Evolutionary conservation across 129 eudicot species (phyloP).

Genomic region (Arctium lappa): DNA sequence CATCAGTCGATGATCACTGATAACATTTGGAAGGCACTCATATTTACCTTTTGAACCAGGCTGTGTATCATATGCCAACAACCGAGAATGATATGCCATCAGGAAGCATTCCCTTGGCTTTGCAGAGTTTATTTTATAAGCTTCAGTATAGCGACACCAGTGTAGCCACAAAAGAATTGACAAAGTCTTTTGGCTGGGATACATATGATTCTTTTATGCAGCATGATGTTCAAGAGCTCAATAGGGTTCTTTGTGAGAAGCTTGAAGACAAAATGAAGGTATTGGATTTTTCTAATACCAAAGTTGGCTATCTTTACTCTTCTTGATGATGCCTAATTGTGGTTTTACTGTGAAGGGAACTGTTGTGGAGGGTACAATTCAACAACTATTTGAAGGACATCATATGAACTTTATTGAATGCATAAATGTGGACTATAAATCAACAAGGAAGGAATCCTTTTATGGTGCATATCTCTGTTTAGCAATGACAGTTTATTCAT

Average conservation of each 20-base stretch:
- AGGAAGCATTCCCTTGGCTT: conserved; percentile 92
- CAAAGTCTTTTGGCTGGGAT: conserved; percentile 98
- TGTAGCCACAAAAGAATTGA: conserved; percentile 95
- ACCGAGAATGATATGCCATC: conserved; percentile 93
- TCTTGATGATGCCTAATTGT: not conserved
- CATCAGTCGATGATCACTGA: not conserved
- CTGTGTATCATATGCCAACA: conserved; percentile 99
- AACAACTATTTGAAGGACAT: conserved; percentile 91
- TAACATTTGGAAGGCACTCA: conserved; percentile 13
- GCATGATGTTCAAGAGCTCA: conserved; percentile 98
- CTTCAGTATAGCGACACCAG: conserved; percentile 89
- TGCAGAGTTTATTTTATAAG: conserved; percentile 91
- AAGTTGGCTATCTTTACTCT: not conserved
- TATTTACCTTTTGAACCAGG: conserved; percentile 40
- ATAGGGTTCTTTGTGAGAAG: conserved; percentile 96
- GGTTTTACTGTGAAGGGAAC: conserved; percentile 62
- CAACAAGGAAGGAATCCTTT: conserved; percentile 92
- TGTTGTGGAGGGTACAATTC: conserved; percentile 97
- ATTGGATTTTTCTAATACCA: conserved; percentile 9
- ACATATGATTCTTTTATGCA: conserved; percentile 97
- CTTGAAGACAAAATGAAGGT: conserved; percentile 99
- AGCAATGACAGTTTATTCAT: not conserved
- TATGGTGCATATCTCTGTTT: conserved; percentile 51
- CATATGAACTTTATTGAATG: conserved; percentile 97
- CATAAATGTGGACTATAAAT: conserved; percentile 86